phyloP scores from a whole-genome alignment of 192 early-diverging fungal species.

The Hyaloraphidium curvatum region DNA sequence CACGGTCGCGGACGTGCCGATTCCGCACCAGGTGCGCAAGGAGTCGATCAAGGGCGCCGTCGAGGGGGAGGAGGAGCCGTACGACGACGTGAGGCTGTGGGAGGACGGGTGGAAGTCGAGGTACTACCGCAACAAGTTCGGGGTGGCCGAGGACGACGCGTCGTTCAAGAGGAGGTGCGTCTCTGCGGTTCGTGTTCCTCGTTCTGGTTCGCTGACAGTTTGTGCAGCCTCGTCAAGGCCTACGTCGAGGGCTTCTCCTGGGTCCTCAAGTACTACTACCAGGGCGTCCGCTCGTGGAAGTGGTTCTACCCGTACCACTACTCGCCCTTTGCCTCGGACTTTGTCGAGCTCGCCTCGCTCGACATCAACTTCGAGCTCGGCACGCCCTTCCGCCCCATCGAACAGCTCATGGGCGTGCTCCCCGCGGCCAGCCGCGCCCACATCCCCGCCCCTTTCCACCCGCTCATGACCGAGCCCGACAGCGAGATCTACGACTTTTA shows the following conservation, averaged over 20 bases:
- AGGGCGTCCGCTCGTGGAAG: conserved; percentile 82
- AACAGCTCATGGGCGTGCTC: conserved; percentile 94
- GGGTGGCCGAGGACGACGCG: conserved; percentile 1
- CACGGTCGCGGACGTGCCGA: conserved; percentile 43
- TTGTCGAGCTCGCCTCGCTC: conserved; percentile 50
- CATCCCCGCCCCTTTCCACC: conserved; percentile 42
- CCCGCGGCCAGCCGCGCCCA: conserved; percentile 54
- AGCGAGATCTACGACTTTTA: conserved; percentile 94
- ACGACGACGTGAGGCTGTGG: conserved; percentile 51
- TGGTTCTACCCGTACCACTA: conserved; percentile 99
- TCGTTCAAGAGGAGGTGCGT: conserved; percentile 26
- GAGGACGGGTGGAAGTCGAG: conserved; percentile 57
- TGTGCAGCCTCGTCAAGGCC: conserved; percentile 9
- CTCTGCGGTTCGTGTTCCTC: conserved; percentile 46
- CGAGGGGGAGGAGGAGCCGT: background rate
- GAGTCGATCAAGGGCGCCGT: conserved; percentile 18
- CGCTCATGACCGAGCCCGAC: conserved; percentile 59
- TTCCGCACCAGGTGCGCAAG: conserved; percentile 42
- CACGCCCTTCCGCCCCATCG: conserved; percentile 70
- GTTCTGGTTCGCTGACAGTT: conserved; percentile 5
- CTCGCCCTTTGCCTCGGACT: conserved; percentile 70
- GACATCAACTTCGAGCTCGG: conserved; percentile 65
- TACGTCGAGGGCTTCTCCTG: conserved; percentile 93
- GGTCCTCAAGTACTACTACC: conserved; percentile 91
- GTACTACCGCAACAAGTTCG: conserved; percentile 63